Evolutionary conservation across 2,329 filamentous ascomycete genomes (phyloP).

Genomic region (Fusarium circinatum): DNA sequence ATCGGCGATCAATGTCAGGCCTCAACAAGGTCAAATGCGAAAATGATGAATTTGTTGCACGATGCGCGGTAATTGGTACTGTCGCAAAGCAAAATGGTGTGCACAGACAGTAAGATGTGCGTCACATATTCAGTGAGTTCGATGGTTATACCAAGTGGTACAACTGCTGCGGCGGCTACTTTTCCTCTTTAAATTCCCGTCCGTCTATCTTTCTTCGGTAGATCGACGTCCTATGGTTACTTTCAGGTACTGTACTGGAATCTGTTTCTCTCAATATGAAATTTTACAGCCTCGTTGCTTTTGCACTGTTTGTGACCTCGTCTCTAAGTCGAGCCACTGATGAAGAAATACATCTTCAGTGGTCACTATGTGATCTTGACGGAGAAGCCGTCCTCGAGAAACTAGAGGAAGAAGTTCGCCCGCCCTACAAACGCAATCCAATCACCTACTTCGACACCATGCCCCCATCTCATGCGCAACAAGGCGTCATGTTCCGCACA

Average conservation of each 20-base stretch:
- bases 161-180: neutral
- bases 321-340: neutral
- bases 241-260: neutral
- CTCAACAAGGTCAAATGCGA: neutral
- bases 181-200: neutral
- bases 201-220: neutral
- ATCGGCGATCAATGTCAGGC: neutral
- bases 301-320: neutral
- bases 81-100: neutral
- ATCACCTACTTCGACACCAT: constrained; percentile 38
- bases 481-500: constrained; percentile 38
- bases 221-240: neutral
- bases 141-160: neutral
- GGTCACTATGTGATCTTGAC: constrained; percentile 33
- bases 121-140: neutral
- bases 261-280: constrained; percentile 8
- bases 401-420: constrained; percentile 15
- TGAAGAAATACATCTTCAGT: constrained; percentile 34
- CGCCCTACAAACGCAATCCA: constrained; percentile 34
- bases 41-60: neutral
- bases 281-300: neutral
- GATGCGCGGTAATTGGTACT: neutral
- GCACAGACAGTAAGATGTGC: neutral
- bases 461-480: constrained; percentile 31
- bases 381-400: constrained; percentile 27